Base-by-base conservation (phyloP, 164 flowering plant genomes). In the Warburgia ugandensis region DNA sequence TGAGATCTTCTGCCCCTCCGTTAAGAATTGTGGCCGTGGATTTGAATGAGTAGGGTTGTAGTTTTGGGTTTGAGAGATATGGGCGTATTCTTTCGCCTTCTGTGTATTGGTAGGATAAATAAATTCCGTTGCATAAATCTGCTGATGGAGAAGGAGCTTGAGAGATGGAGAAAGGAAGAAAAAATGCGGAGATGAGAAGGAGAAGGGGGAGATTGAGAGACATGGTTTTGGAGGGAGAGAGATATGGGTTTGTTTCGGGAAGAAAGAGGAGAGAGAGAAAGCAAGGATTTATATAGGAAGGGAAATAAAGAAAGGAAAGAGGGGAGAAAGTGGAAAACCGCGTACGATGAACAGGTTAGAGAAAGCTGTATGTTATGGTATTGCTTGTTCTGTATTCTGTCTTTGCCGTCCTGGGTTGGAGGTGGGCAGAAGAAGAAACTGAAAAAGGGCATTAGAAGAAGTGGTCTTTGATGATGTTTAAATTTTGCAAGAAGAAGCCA, bases 31-130 rank as follows among this genome's bases (percentile, higher is more conserved):
- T 70, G 0, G 76, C 78, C 4, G 49, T 47, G 6, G 95, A 67
- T 50, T 63, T 70, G 52, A 94, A 94, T 4, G 96, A 74, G 92
- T 96, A 94, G 0, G 94, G 63, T 54, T 94, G 97, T 0, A 80
- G 86, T 0, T 79, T 41, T 4, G 63, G 74, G 55, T 92, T 80
- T 59, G 78, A 82, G 42, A 89, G 55, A 4, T 48, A 71, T 0
- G 94, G 81, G 29, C 30, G 72, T 27, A 71, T 73, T 38, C 65
- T 68, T 7, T 37, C 63, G 6, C 95, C 50, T 0, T 64, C 60
- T 0, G 27, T 29, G 55, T 81, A 76, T 5, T 11, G 42, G 62
- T 92, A 92, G 2, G 77, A 30, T 19, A 88, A 17, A 53, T 62
- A 83, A 1, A 92, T 67, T 9, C 91, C 97, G 55, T 83, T 66